Conservation (phyloP, 441 rosid genomes). For the Biscutella laevigata region DNA sequence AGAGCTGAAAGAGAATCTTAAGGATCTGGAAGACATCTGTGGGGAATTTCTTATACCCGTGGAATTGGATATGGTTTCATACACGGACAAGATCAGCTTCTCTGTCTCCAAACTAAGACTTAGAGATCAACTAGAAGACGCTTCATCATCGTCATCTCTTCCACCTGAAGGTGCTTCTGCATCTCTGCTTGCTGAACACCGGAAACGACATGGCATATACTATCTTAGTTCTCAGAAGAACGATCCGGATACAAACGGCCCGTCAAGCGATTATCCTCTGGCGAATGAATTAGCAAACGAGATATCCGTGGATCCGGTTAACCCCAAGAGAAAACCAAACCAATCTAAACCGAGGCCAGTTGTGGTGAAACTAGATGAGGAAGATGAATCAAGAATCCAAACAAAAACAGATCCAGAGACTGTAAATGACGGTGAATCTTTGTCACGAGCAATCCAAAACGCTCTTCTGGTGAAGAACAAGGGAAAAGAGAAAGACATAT, state of each 20-base stretch:
- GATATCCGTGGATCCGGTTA: conserved; percentile 37
- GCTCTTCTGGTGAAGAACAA: conserved; percentile 43
- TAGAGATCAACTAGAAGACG: conserved; percentile 48
- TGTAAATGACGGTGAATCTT: conserved; percentile 30
- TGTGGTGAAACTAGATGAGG: conserved; percentile 77
- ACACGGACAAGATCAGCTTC: conserved; percentile 33
- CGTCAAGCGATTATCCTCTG: conserved; percentile 47
- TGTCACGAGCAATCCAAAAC: conserved; percentile 60
- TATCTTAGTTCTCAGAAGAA: conserved; percentile 53
- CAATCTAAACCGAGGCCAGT: conserved; percentile 69
- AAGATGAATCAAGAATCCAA: conserved; percentile 33
- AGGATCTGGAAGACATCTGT: conserved; percentile 49
- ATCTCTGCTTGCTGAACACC: conserved; percentile 70
- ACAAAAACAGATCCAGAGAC: conserved; percentile 26
- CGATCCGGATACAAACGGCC: conserved; percentile 32
- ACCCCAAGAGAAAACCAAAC: conserved; percentile 46
- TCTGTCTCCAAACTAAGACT: conserved; percentile 26
- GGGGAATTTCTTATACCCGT: conserved; percentile 32
- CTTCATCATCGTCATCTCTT: conserved; percentile 19
- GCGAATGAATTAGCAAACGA: conserved; percentile 52
- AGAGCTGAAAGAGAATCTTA: conserved; percentile 56
- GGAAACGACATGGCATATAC: conserved; percentile 71
- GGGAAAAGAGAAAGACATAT: conserved; percentile 51
- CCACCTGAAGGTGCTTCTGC: conserved; percentile 35
- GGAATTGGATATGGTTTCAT: conserved; percentile 35